Evolutionary conservation across 257 asterid species (phyloP), one percentile per base, ranked within the genome.

Genomic region (Ajuga chamaepitys): DNA sequence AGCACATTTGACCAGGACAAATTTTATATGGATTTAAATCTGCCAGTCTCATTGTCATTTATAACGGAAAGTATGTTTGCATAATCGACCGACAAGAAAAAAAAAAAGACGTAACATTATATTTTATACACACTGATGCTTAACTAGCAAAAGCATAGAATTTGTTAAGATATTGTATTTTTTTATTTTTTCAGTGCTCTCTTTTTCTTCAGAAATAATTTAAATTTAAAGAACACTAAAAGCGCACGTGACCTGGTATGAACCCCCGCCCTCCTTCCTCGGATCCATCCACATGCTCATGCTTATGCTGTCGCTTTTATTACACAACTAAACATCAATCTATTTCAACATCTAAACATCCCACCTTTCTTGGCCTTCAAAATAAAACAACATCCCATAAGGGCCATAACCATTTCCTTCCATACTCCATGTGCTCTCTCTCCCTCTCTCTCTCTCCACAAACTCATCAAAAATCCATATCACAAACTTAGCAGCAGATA

Each of bases 261-360:
- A 45, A 32, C 10, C 52, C 53, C 48, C 21, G 6, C 32, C 73
- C 64, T 3, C n/a, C 50, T 67, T 67, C 65, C 55, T 13, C 54
- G 70, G 74, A 67, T 73, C 74, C 54, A 20, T 73, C 69, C 20
- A 3, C 20, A 59, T 38, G 22, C 48, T 51, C 9, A 4, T 42
- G 78, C 74, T 67, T 74, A 62, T 68, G 78, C 56, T 4, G 38
- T 64, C 35, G 28, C 53, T 46, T 35, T 14, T 22, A 57, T 48
- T 55, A 54, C 70, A n/a, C 3, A 12, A 7, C 20, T 30, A 30
- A 24, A 40, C 26, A 17, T 17, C 13, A 69, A 34, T 44, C 44
- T 16, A 16, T n/a, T 26, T 64, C 12, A 6, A 54, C 54, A 60
- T 50, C 28, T 54, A 44, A 44, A 60, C 57, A 41, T 40, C 37